These are phyloP conservation scores for Rosa multiflora DNA, from an alignment of 306 rosid species.

Conservation along the genomic window DNA sequence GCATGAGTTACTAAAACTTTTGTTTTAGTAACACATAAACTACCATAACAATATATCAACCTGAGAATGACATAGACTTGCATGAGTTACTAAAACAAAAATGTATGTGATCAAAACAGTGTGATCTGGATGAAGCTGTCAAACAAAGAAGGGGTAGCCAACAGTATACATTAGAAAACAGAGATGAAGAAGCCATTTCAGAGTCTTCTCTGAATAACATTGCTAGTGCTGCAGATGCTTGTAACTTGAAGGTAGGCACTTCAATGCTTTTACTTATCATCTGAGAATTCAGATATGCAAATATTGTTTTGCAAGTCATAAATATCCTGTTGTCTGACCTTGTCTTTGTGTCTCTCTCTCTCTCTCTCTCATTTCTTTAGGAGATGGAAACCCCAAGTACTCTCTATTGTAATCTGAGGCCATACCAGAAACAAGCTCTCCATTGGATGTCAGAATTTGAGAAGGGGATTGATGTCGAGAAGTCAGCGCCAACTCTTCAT, in stretches of 20 bases:
- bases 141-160: constrained; percentile 55
- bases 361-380: constrained; percentile 31
- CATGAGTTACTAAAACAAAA: constrained; percentile 1
- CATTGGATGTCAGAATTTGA: constrained; percentile 82
- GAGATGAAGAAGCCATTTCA: constrained; percentile 62
- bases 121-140: constrained; percentile 44
- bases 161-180: constrained; percentile 40
- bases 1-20: constrained; percentile 3
- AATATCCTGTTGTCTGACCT: neutral
- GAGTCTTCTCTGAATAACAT: constrained; percentile 64
- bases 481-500: constrained; percentile 52
- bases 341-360: neutral
- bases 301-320: constrained; percentile 4
- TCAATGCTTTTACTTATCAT: constrained; percentile 12
- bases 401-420: constrained; percentile 54
- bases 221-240: constrained; percentile 70
- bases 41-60: neutral
- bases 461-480: constrained; percentile 52
- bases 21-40: neutral
- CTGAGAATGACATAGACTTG: neutral
- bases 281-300: neutral
- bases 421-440: constrained; percentile 89
- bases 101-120: constrained; percentile 32
- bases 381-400: constrained; percentile 67
- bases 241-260: constrained; percentile 58